phyloP scores from a whole-genome alignment of 2,329 filamentous ascomycete species.

The Ophiostoma quercus region DNA sequence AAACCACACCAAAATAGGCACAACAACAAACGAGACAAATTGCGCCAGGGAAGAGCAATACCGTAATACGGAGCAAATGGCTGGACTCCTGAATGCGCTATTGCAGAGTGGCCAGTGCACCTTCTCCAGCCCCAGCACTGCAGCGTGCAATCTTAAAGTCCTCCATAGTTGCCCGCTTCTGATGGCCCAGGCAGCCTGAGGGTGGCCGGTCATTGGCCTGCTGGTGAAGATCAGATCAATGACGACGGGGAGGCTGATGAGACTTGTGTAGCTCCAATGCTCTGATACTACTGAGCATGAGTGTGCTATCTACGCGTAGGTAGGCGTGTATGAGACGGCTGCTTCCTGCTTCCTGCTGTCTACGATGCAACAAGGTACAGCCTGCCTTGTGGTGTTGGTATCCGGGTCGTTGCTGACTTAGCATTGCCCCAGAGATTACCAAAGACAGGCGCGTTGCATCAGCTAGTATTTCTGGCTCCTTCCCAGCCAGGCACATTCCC shows the following conservation, averaged over 20 bases:
- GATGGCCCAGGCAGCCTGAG: background rate
- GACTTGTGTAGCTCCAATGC: background rate
- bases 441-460: background rate
- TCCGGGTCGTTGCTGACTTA: background rate
- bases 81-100: conserved; percentile 4
- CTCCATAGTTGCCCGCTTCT: conserved; percentile 8
- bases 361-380: too few species aligned
- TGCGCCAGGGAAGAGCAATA: background rate
- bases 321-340: background rate
- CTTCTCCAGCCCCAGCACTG: background rate
- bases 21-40: conserved; percentile 23
- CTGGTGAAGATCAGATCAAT: background rate
- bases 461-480: background rate
- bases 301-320: background rate
- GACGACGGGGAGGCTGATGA: background rate
- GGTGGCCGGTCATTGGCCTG: background rate
- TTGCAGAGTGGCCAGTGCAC: conserved; percentile 5
- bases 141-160: conserved; percentile 4
- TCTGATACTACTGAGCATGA: background rate
- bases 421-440: background rate
- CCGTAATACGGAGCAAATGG: conserved; percentile 12
- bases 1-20: conserved; percentile 16
- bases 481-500: background rate
- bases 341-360: background rate
- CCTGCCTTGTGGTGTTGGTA: background rate